Percentiles rank a stretch among this genome's conserved stretches.
Conservation (phyloP, 2,329 filamentous ascomycete genomes). For the Colletotrichum tropicicola region DNA sequence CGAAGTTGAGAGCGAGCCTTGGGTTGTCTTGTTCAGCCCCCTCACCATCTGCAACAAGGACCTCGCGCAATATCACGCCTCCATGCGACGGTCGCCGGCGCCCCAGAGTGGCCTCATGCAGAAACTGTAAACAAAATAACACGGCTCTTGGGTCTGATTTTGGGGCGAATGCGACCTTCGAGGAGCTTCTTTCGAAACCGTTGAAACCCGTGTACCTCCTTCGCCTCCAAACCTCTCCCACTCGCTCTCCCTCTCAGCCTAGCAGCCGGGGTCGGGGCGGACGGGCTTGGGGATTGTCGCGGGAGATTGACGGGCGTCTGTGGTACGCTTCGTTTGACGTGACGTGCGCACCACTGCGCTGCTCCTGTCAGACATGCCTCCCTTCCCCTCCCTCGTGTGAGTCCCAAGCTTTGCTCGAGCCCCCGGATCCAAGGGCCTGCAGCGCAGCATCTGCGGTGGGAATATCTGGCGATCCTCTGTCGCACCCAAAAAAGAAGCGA, state of each 20-base stretch:
- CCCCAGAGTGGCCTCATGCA: not conserved
- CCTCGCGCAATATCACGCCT: not conserved
- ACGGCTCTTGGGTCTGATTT: not conserved
- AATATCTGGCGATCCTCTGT: not conserved
- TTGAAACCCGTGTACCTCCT: conserved; percentile 18
- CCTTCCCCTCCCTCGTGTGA: too few species aligned
- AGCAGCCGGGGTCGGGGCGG: not conserved
- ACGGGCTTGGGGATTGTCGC: not conserved
- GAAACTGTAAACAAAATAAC: not conserved
- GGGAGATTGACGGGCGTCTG: conserved; percentile 26
- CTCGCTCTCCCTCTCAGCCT: not conserved
- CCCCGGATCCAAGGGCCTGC: not conserved
- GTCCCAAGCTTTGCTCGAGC: not conserved
- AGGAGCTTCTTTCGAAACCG: conserved; percentile 26
- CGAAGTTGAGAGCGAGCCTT: not conserved
- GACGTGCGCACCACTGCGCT: not conserved
- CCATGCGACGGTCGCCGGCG: not conserved
- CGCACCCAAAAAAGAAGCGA: conserved; percentile 9
- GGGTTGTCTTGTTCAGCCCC: not conserved
- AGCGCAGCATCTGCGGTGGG: not conserved
- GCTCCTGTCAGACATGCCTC: not conserved
- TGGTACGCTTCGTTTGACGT: conserved; percentile 10
- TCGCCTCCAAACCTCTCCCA: not conserved
- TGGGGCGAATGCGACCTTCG: conserved; percentile 5
- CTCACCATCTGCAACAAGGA: not conserved